Evolutionary conservation across 2,329 filamentous ascomycete genomes (phyloP).

Genomic region (Erysiphe pulchra): DNA sequence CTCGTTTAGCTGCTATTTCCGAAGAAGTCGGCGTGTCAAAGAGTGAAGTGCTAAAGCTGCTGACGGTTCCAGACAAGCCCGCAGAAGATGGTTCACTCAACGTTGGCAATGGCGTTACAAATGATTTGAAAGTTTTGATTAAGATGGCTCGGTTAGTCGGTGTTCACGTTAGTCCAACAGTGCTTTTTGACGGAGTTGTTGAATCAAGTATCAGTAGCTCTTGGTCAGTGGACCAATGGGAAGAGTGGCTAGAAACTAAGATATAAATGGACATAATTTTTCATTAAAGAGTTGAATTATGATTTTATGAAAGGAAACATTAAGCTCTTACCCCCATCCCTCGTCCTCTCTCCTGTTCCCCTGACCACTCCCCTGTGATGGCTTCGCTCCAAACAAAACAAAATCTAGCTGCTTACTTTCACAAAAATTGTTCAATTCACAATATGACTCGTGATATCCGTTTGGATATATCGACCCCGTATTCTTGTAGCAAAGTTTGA

Average conservation of each 20-base stretch:
- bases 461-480: too few species aligned
- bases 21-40: conserved; percentile 42
- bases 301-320: too few species aligned
- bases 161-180: conserved; percentile 77
- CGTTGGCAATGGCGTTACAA: conserved; percentile 54
- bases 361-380: too few species aligned
- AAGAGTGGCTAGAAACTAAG: conserved; percentile 22
- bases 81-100: conserved; percentile 45
- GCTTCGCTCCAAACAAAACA: too few species aligned
- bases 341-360: too few species aligned
- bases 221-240: conserved; percentile 62
- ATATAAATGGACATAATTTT: too few species aligned
- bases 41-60: conserved; percentile 37
- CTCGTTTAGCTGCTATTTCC: conserved; percentile 48
- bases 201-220: conserved; percentile 53
- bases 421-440: too few species aligned
- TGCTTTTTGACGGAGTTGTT: conserved; percentile 67
- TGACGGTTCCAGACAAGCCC: conserved; percentile 43
- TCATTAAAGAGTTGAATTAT: conserved; percentile 21
- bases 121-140: conserved; percentile 61
- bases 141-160: conserved; percentile 58
- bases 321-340: too few species aligned
- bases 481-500: too few species aligned
- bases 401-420: too few species aligned
- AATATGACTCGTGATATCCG: too few species aligned